These are phyloP conservation scores for Colletotrichum zoysiae DNA, from an alignment of 2,329 filamentous ascomycete genomes.

Conservation along the genomic window DNA sequence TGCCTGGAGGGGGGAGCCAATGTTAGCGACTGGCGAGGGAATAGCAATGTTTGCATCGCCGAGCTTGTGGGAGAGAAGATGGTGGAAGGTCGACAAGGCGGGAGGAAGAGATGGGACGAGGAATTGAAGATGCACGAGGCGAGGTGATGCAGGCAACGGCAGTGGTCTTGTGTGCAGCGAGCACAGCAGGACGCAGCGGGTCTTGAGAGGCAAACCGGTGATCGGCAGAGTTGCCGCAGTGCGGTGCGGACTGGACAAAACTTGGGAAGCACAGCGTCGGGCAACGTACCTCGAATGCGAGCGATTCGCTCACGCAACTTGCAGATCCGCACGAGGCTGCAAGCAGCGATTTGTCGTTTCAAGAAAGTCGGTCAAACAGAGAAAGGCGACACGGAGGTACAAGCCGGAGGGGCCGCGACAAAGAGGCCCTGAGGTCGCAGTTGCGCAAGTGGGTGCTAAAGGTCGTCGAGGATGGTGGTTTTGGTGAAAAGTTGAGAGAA, in stretches of 20 bases:
- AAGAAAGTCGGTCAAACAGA: not conserved
- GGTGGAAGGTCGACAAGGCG: conserved; percentile 8
- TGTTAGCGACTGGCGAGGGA: conserved; percentile 45
- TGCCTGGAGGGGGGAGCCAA: conserved; percentile 46
- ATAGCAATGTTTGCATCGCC: conserved; percentile 13
- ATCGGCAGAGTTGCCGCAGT: conserved; percentile 35
- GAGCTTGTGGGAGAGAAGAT: conserved; percentile 1
- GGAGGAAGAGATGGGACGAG: not conserved
- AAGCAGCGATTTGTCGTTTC: conserved; percentile 14
- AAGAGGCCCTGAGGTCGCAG: conserved; percentile 2
- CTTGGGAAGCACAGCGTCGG: conserved; percentile 26
- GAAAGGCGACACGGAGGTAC: not conserved
- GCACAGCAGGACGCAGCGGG: conserved; percentile 20
- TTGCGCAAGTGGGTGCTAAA: conserved; percentile 23
- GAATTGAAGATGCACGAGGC: not conserved
- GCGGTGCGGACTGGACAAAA: conserved; percentile 16
- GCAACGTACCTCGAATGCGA: conserved; percentile 35
- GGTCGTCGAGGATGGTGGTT: conserved; percentile 13
- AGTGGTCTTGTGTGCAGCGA: conserved; percentile 20
- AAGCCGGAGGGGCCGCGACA: conserved; percentile 12
- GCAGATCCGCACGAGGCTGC: conserved; percentile 7
- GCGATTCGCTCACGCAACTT: conserved; percentile 21
- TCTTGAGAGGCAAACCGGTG: conserved; percentile 21
- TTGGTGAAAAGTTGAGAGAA: conserved; percentile 4
- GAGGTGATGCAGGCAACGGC: not conserved